Evolutionary conservation across 2,329 filamentous ascomycete genomes (phyloP), one percentile per base, ranked within the genome.

Genomic region (Aspergillus neoniger): DNA sequence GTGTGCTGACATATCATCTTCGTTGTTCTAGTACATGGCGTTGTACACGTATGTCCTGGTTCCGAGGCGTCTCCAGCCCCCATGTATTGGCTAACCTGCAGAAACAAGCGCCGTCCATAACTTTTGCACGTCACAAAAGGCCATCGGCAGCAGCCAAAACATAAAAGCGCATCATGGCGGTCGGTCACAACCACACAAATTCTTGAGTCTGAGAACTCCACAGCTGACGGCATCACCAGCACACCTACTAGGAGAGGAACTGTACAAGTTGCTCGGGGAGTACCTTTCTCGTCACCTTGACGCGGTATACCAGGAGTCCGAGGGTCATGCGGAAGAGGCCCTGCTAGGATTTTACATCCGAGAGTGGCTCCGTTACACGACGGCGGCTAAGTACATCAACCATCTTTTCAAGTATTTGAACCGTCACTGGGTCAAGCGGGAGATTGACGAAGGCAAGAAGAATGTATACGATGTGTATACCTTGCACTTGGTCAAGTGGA

Each of bases 361-460:
- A 73, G 93, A 99, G 83, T 99, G 95, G 95, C 88, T 90, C 67
- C 87, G 95, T 63, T 99, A 97, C 79, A 99, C 95, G 2, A 91
- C 91, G 14, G 94, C 95, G 1, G 95, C 93, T 61, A 96, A 96
- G 77, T 99, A 96, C 79, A 95, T 97, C 75, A 96, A 99, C 77
- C 94, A 99, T 74, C 82, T 99, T 7, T 99, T 99, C 82, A 84
- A 90, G 57, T 99, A 99, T 74, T 86, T 99, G 25, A 99, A 99
- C 74, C 87, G 95, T 30, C 95, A 99, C 79, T 99, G 96, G 95
- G 95, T 99, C 2, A 99, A 97, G 83, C 86, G 95, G 30, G 95
- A 99, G 79, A 96, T 99, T 80, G 95, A 99, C 65, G 95, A 99
- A 77, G 95, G 95, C 36, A 98, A 99, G 81, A 97, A 98, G 82